phyloP scores from a whole-genome alignment of 73 alveolate genomes.

The Tetrahymena borealis region DNA sequence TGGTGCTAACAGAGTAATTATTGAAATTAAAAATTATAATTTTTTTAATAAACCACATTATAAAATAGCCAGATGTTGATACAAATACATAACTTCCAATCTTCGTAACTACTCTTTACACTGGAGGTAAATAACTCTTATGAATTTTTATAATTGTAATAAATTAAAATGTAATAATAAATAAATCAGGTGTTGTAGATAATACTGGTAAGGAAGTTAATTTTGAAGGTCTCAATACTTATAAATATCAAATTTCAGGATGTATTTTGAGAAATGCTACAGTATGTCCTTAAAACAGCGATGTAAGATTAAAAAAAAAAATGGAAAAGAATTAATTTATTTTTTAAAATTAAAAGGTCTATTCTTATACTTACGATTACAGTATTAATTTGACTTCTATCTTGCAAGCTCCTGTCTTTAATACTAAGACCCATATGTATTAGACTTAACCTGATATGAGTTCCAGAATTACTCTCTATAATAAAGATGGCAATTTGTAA shows the following conservation, averaged over 20 bases:
- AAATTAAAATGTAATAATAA: neutral
- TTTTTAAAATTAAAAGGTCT: neutral
- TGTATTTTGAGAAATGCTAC: neutral
- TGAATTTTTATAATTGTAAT: neutral
- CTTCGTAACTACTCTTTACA: neutral
- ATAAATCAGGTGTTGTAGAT: neutral
- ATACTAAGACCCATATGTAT: neutral
- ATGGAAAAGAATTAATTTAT: neutral
- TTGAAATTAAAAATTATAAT: neutral
- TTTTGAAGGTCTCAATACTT: neutral
- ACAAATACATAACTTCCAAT: neutral
- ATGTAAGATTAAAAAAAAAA: neutral
- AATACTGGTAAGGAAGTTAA: neutral
- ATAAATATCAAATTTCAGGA: neutral
- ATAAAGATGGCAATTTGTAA: neutral
- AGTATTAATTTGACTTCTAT: neutral
- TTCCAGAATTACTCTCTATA: neutral
- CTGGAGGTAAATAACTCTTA: neutral
- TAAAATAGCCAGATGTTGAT: neutral
- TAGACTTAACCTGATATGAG: neutral
- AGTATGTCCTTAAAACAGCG: neutral
- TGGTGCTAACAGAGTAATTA: neutral
- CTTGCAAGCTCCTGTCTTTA: neutral
- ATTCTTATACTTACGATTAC: neutral
- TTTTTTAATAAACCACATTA: neutral